A percentile compares a stretch with the other conserved stretches of the same genome.
These are phyloP conservation scores for Scolecobasidium constrictum DNA, from an alignment of 2,329 filamentous ascomycete genomes.

Conservation along the genomic window DNA sequence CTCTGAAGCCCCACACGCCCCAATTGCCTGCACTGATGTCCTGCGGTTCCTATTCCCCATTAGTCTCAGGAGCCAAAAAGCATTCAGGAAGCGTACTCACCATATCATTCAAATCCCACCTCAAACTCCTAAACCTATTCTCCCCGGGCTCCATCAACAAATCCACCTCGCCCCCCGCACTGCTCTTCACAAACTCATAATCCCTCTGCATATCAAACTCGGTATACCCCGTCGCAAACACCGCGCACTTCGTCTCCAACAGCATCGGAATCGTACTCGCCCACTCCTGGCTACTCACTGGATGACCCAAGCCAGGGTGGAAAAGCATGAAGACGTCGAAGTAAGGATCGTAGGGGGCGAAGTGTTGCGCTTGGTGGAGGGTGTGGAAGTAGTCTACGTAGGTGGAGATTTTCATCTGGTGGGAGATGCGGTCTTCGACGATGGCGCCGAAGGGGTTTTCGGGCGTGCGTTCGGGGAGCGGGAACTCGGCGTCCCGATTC, in stretches of 20 bases:
- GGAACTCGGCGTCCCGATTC: slow-evolving; percentile 87
- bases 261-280: slow-evolving; percentile 78
- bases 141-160: slow-evolving; percentile 84
- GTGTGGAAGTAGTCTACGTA: slow-evolving; percentile 98
- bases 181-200: slow-evolving; percentile 78
- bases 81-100: no score
- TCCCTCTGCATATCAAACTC: slow-evolving; percentile 91
- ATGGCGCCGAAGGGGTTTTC: slow-evolving; percentile 89
- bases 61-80: no score
- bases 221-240: slow-evolving; percentile 92
- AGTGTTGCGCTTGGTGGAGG: slow-evolving; percentile 80
- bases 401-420: slow-evolving; percentile 90
- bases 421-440: slow-evolving; percentile 79
- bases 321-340: slow-evolving; percentile 97
- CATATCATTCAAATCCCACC: slow-evolving; percentile 94
- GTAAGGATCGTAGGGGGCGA: slow-evolving; percentile 93
- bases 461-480: slow-evolving; percentile 73
- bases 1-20: slow-evolving; percentile 94
- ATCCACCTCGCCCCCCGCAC: slow-evolving; percentile 82
- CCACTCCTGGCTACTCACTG: slow-evolving; percentile 90
- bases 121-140: slow-evolving; percentile 83
- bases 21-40: slow-evolving; percentile 94
- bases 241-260: slow-evolving; percentile 88
- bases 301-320: slow-evolving; percentile 91
- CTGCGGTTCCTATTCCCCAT: no score